phyloP scores from a whole-genome alignment of 345 rosid species.

The Rhodamnia rubescens region DNA sequence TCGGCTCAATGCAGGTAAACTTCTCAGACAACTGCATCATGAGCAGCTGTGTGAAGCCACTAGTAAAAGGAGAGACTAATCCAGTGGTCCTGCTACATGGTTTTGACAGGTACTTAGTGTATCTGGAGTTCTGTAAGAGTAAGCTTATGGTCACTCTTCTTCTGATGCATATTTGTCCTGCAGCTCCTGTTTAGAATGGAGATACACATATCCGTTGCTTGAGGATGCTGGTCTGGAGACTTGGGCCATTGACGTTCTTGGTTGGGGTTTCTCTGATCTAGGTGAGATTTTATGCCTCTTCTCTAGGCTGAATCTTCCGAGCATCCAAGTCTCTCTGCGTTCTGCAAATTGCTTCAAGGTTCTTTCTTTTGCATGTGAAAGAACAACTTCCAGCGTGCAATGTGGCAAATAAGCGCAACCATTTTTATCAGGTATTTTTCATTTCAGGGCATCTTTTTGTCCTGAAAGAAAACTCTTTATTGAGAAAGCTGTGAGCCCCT shows the following conservation, averaged over 20 bases:
- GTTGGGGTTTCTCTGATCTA: constrained; percentile 96
- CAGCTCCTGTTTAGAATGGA: constrained; percentile 98
- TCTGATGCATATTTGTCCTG: not conserved
- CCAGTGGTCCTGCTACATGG: constrained; percentile 89
- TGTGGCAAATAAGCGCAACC: constrained; percentile 60
- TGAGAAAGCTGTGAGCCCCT: not conserved
- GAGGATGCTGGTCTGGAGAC: constrained; percentile 87
- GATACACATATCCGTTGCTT: constrained; percentile 68
- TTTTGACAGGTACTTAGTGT: constrained; percentile 59
- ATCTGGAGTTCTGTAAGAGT: not conserved
- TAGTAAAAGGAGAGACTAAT: constrained; percentile 23
- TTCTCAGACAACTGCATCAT: constrained; percentile 34
- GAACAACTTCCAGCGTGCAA: constrained; percentile 55
- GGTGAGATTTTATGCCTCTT: constrained; percentile 20
- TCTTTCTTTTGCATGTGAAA: constrained; percentile 7
- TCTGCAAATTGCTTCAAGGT: not conserved
- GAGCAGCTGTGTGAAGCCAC: constrained; percentile 84
- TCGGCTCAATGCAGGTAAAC: constrained; percentile 35
- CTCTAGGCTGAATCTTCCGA: not conserved
- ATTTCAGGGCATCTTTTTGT: not conserved
- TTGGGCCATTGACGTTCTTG: constrained; percentile 91
- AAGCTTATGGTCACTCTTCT: not conserved
- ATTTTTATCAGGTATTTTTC: constrained; percentile 59
- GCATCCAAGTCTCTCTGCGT: not conserved
- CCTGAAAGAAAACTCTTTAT: not conserved